Conservation (phyloP, 2,329 filamentous ascomycete genomes). For the Zasmidium cellare region DNA sequence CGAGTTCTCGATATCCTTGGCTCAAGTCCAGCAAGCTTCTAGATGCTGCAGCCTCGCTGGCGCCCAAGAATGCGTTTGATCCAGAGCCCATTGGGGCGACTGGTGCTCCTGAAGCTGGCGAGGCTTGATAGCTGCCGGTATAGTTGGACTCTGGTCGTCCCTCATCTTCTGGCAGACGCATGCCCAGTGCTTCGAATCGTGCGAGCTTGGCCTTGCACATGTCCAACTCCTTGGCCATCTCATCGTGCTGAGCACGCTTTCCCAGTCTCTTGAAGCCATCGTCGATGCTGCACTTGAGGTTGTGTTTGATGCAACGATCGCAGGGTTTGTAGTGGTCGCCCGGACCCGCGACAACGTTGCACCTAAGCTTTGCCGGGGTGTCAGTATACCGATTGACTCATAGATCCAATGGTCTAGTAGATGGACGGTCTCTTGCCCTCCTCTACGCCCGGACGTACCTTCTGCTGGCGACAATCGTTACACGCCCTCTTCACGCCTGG, state of each 20-base stretch:
- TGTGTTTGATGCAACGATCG: constrained; percentile 74
- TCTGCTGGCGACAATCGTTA: constrained; percentile 83
- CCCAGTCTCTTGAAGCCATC: constrained; percentile 83
- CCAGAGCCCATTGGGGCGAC: constrained; percentile 28
- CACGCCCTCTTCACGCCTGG: constrained; percentile 71
- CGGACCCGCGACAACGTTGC: constrained; percentile 79
- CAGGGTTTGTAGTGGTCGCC: constrained; percentile 64
- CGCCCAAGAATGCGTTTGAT: constrained; percentile 31
- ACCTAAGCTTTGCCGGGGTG: constrained; percentile 62
- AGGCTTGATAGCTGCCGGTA: constrained; percentile 25
- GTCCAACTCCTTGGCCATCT: constrained; percentile 83
- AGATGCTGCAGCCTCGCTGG: constrained; percentile 39
- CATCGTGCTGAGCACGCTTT: constrained; percentile 79
- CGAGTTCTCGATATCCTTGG: constrained; percentile 40
- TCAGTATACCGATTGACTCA: constrained; percentile 3
- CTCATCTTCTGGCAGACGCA: constrained; percentile 27
- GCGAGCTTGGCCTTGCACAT: constrained; percentile 42
- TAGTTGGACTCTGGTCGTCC: constrained; percentile 19
- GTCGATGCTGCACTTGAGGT: constrained; percentile 81
- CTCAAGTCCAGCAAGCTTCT: constrained; percentile 39
- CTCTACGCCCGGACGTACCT: constrained; percentile 55
- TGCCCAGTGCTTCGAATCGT: constrained; percentile 32
- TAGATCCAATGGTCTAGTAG: neutral
- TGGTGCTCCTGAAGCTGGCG: constrained; percentile 25
- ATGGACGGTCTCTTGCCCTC: neutral